Percentiles rank a stretch among this genome's conserved stretches.
Evolutionary conservation across 768 basidiomycete genomes (phyloP).

Genomic region (Mycena maculata): DNA sequence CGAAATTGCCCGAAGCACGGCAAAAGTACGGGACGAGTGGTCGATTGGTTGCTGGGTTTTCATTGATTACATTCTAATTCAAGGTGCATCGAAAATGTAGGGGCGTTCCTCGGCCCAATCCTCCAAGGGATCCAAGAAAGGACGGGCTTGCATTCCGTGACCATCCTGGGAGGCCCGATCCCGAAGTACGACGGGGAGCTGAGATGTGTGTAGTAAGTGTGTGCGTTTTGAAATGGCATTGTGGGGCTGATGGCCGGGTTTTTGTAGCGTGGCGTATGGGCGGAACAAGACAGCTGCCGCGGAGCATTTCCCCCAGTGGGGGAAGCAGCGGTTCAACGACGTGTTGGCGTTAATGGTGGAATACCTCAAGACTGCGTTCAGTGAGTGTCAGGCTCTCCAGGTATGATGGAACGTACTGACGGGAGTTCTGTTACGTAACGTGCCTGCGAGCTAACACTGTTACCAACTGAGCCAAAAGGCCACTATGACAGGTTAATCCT

Average conservation of each 20-base stretch:
- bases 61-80: not conserved
- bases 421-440: too few species aligned
- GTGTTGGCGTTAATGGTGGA: not conserved
- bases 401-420: too few species aligned
- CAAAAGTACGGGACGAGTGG: not conserved
- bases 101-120: not conserved
- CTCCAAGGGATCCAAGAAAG: not conserved
- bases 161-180: not conserved
- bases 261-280: not conserved
- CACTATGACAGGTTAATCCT: too few species aligned
- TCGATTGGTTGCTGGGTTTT: not conserved
- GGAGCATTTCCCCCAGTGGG: not conserved
- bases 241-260: not conserved
- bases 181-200: conserved; percentile 1
- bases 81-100: not conserved
- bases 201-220: not conserved
- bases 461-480: too few species aligned
- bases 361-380: not conserved
- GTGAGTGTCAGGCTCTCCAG: too few species aligned
- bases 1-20: not conserved
- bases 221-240: not conserved
- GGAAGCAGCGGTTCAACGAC: not conserved
- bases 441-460: too few species aligned
- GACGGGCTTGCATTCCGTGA: not conserved
- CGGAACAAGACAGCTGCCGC: not conserved